Percentiles rank a stretch among this genome's conserved stretches.
Conservation (phyloP, 345 rosid genomes). For the Psidium guajava region DNA sequence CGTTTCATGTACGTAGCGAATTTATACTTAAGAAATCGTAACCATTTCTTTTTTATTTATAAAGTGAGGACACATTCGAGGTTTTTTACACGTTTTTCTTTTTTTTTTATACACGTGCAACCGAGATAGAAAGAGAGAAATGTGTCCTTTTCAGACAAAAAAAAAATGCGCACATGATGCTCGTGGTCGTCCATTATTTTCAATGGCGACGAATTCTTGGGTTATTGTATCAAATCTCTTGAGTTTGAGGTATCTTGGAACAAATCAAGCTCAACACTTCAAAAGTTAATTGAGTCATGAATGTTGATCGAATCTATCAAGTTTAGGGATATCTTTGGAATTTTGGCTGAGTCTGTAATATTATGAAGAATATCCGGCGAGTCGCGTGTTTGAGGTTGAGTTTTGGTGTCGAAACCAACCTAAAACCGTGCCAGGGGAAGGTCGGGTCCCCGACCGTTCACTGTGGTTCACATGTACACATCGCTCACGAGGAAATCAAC, state of each 20-base stretch:
- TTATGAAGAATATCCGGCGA: too few species aligned
- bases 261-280: background rate
- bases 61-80: too few species aligned
- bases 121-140: background rate
- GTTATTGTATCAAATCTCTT: background rate
- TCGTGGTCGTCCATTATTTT: too few species aligned
- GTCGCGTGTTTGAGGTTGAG: background rate
- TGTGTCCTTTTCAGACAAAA: background rate
- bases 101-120: rapidly evolving
- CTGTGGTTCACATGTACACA: background rate
- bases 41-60: too few species aligned
- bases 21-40: too few species aligned
- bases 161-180: rapidly evolving
- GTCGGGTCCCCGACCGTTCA: background rate
- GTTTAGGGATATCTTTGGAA: background rate
- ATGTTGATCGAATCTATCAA: background rate
- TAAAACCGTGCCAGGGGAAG: background rate
- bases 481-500: background rate
- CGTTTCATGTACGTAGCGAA: too few species aligned
- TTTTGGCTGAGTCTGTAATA: background rate
- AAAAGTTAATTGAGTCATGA: background rate
- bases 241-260: background rate
- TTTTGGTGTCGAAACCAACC: background rate
- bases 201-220: background rate
- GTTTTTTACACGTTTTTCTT: background rate